phyloP scores from a whole-genome alignment of 148 eudicot species.

The Cornus controversa region DNA sequence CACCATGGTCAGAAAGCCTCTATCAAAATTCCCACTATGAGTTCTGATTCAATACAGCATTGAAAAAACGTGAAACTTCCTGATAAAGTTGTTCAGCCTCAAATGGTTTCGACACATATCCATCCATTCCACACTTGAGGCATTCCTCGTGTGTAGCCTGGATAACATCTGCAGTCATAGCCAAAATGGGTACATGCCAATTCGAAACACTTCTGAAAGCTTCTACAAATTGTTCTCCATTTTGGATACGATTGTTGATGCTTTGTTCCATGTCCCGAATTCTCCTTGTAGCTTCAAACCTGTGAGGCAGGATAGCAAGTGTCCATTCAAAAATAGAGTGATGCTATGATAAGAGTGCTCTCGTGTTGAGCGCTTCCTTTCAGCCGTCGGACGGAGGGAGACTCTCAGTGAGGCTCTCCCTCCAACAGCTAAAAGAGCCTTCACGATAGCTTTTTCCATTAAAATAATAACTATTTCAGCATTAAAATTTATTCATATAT shows the following conservation, averaged over 20 bases:
- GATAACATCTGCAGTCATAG: conserved; percentile 98
- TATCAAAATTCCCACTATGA: conserved; percentile 21
- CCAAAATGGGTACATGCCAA: conserved; percentile 87
- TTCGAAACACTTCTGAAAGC: conserved; percentile 38
- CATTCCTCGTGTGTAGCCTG: conserved; percentile 94
- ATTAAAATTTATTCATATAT: no score
- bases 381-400: no score
- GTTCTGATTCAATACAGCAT: conserved; percentile 28
- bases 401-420: no score
- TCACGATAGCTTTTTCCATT: no score
- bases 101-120: conserved; percentile 93
- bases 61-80: conserved; percentile 81
- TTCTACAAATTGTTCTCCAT: conserved; percentile 36
- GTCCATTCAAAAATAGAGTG: no score
- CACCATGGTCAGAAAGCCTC: conserved; percentile 11
- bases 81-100: conserved; percentile 89
- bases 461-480: no score
- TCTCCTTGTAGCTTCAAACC: conserved; percentile 83
- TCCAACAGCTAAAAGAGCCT: no score
- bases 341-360: no score
- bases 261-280: conserved; percentile 62
- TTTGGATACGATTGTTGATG: conserved; percentile 36
- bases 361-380: no score
- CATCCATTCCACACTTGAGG: conserved; percentile 80
- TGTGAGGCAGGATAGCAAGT: conserved; percentile 20